Evolutionary conservation across 75 land plant genomes (phyloP).

Genomic region (Azolla pinnata): DNA sequence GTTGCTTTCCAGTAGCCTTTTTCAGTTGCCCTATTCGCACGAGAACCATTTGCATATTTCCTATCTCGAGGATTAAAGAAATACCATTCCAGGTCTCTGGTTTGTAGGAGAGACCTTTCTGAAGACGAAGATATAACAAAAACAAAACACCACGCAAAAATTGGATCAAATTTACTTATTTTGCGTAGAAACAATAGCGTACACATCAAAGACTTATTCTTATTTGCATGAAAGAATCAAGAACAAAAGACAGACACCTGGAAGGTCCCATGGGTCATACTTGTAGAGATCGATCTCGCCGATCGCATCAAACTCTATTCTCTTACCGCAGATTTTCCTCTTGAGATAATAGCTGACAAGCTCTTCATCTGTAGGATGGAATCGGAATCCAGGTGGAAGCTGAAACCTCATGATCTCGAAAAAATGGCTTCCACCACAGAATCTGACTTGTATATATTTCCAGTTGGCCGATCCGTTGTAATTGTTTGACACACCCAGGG

Average conservation of each 20-base stretch:
- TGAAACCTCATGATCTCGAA: too few relatives aligned
- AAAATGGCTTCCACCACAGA: too few relatives aligned
- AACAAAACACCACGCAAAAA: too few relatives aligned
- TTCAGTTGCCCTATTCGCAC: conserved; percentile 13
- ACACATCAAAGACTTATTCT: too few relatives aligned
- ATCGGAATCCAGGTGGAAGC: conserved; percentile 17
- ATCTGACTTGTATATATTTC: too few relatives aligned
- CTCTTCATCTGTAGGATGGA: conserved; percentile 21
- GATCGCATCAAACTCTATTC: conserved; percentile 10
- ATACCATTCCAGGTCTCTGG: conserved; percentile 7
- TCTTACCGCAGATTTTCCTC: conserved; percentile 8
- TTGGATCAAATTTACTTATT: too few relatives aligned
- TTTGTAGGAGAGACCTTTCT: not conserved
- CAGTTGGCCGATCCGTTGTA: too few relatives aligned
- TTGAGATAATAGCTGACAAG: conserved; percentile 12
- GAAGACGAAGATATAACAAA: too few relatives aligned
- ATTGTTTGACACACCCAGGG: too few relatives aligned
- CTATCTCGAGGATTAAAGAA: conserved; percentile 6
- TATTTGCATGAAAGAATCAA: too few relatives aligned
- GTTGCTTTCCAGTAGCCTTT: conserved; percentile 23
- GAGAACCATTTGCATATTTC: conserved; percentile 11
- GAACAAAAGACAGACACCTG: too few relatives aligned
- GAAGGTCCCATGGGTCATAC: conserved; percentile 19
- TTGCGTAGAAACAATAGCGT: too few relatives aligned
- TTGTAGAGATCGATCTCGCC: conserved; percentile 21